A percentile compares a stretch with the other conserved stretches of the same genome.
These are phyloP conservation scores for Rhodotorula sp. DNA, from an alignment of 1,284 basidiomycete species.

Conservation along the genomic window DNA sequence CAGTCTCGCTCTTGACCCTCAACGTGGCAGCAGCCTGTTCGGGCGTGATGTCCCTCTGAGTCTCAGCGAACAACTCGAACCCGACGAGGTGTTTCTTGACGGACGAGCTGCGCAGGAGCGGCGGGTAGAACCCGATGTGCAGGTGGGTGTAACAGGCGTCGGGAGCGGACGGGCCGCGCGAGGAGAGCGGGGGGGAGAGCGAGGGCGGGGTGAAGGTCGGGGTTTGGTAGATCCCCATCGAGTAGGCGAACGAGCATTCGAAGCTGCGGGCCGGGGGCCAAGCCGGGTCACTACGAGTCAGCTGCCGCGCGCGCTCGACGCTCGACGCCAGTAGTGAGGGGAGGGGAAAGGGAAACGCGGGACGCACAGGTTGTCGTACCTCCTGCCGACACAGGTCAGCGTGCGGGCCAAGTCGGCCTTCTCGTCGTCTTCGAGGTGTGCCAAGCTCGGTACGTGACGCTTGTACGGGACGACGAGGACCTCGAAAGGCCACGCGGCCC, in stretches of 20 bases:
- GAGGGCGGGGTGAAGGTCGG: conserved; percentile 58
- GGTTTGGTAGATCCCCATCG: conserved; percentile 90
- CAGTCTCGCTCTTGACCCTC: conserved; percentile 55
- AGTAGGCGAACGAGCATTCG: conserved; percentile 81
- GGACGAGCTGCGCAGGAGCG: conserved; percentile 74
- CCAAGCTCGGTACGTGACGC: conserved; percentile 70
- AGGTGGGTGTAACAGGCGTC: conserved; percentile 63
- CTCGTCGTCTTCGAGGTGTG: conserved; percentile 63
- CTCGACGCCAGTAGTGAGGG: too few relatives aligned
- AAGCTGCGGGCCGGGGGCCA: too few relatives aligned
- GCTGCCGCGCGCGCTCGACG: too few relatives aligned
- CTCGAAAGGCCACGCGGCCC: conserved; percentile 96
- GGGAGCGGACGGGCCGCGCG: too few relatives aligned
- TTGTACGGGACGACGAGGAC: conserved; percentile 72
- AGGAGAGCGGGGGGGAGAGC: neutral
- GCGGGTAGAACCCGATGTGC: conserved; percentile 87
- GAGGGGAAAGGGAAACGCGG: conserved; percentile 48
- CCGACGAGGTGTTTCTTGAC: conserved; percentile 91
- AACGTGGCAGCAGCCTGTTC: conserved; percentile 79
- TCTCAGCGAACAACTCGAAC: conserved; percentile 88
- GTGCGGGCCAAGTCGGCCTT: conserved; percentile 63
- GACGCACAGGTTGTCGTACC: conserved; percentile 71
- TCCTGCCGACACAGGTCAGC: conserved; percentile 64
- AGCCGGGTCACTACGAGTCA: too few relatives aligned
- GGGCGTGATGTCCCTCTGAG: conserved; percentile 84